Conservation (phyloP, 148 eudicot genomes). For the Gaultheria prostrata region DNA sequence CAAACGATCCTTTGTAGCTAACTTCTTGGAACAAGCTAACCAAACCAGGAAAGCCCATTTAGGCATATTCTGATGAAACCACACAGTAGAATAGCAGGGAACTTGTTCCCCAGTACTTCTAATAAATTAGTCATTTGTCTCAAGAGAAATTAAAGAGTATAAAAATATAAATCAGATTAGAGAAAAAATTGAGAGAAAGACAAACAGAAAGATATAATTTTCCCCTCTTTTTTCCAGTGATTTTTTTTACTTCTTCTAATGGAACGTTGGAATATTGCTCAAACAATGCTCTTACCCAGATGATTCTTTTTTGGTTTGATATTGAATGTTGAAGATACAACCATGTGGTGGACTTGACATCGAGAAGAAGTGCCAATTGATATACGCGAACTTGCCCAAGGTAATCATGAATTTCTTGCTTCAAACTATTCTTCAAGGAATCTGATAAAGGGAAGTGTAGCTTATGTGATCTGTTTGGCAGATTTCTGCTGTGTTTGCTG, state of each 20-base stretch:
- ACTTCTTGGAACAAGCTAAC: too few species aligned
- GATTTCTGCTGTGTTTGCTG: constrained; percentile 47
- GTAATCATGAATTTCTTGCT: constrained; percentile 27
- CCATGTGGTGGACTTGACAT: constrained; percentile 63
- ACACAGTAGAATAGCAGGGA: too few species aligned
- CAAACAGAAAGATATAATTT: too few species aligned
- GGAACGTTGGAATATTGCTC: too few species aligned
- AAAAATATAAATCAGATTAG: background rate
- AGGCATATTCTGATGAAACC: too few species aligned
- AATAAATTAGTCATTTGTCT: background rate
- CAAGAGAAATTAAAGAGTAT: background rate
- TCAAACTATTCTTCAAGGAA: constrained; percentile 1
- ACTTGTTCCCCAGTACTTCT: too few species aligned
- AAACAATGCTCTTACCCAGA: background rate
- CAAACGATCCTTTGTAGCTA: too few species aligned
- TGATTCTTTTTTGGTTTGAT: background rate
- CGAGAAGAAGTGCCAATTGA: constrained; percentile 60
- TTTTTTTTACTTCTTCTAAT: too few species aligned
- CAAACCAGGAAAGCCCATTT: too few species aligned
- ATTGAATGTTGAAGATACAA: constrained; percentile 42
- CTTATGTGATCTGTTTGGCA: constrained; percentile 24
- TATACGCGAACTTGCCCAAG: constrained; percentile 54
- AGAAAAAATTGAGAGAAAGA: too few species aligned
- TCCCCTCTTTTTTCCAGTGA: background rate
- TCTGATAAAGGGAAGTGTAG: background rate